Evolutionary conservation across 805 yeast genomes (phyloP), one percentile per base, ranked within the genome.

Genomic region (Wickerhamiella galacta): DNA sequence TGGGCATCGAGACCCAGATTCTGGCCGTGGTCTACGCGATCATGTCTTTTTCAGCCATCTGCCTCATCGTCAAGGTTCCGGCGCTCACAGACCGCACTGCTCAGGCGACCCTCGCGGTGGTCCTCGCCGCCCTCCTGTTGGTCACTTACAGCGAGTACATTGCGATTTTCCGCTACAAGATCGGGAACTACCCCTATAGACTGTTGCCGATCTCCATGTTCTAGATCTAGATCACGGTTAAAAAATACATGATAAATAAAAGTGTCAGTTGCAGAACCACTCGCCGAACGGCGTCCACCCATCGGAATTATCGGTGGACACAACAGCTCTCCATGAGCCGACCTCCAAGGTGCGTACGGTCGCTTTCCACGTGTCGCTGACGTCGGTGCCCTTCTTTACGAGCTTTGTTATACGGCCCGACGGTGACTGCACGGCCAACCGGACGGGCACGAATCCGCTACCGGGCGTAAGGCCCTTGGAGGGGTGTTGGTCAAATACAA

Each of bases 261-360:
- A 14, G 16, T 12, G 8, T 9, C 12, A n/a, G 12, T 15, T 24
- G 12, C 9, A 20, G 10, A 20, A 41, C 98, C 98, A 87, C 53
- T 83, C 94, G 10, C 93, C 83, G 56, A 80, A 82, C 3, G 79
- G 81, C 46, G 82, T 76, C 81, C 93, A 80, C 34, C 82, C 74
- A 34, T 65, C 64, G 3, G 79, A 80, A 25, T 73, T 68, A 40
- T 81, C 87, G 7, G 81, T 75, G 25, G 77, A 68, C 0, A 81
- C 81, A 30, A 85, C 64, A 2, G 82, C 87, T 36, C 85, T 66
- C 81, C 94, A 90, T 12, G 65, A 51, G 2, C 98, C 98, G 1
- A 57, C 51, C 49, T 85, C 95, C 39, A 64, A 66, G 36, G 81
- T 61, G 37, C 67, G 66, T 16, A 77, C 57, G 26, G 64, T 60